Conservation (phyloP, 1,139 yeast genomes). For the Sugiyamaella sp. region DNA sequence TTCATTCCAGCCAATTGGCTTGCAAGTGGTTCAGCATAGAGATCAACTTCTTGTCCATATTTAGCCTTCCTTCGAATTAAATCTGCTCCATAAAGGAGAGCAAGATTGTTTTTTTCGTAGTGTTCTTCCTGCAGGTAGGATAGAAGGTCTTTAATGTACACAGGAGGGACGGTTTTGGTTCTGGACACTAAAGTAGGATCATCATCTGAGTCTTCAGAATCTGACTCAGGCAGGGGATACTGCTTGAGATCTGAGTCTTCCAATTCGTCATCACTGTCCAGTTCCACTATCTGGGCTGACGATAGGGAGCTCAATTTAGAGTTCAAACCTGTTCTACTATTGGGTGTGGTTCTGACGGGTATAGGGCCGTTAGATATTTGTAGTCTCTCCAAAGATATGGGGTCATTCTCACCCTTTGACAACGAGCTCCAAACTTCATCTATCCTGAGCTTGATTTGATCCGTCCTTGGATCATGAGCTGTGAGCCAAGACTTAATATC, state of each 20-base stretch:
- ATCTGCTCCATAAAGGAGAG: conserved; percentile 57
- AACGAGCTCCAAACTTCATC: not conserved
- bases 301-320: not conserved
- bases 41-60: conserved; percentile 58
- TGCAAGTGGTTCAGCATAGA: conserved; percentile 53
- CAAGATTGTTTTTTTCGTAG: conserved; percentile 55
- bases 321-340: not conserved
- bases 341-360: not conserved
- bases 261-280: conserved; percentile 28
- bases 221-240: conserved; percentile 37
- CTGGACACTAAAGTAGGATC: conserved; percentile 51
- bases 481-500: conserved; percentile 10
- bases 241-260: conserved; percentile 32
- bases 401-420: not conserved
- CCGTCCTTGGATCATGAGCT: not conserved
- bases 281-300: conserved; percentile 2
- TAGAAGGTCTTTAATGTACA: conserved; percentile 66
- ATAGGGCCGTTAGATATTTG: not conserved
- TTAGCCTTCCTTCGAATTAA: conserved; percentile 56
- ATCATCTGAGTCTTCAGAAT: conserved; percentile 55
- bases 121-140: conserved; percentile 56
- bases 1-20: conserved; percentile 51
- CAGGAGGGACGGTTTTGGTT: conserved; percentile 52
- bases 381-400: not conserved
- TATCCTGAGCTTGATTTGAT: not conserved